phyloP scores from a whole-genome alignment of 176 grass and related monocot species.

The Aegilops longissima region DNA sequence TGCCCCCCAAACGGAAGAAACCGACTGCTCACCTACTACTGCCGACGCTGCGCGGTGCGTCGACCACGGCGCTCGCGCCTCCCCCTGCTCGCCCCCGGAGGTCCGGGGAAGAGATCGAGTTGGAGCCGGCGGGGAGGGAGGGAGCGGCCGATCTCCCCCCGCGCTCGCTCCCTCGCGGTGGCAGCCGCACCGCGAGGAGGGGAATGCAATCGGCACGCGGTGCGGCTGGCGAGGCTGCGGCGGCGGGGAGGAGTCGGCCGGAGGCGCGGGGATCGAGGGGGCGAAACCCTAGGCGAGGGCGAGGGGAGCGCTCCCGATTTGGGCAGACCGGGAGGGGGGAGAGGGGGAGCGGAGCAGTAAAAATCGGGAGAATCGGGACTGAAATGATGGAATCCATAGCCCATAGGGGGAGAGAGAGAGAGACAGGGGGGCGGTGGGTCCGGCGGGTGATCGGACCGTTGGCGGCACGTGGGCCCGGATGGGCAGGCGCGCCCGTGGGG shows the following conservation, averaged over 20 bases:
- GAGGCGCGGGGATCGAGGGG: neutral
- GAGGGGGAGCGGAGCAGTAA: neutral
- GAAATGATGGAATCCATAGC: neutral
- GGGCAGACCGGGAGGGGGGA: neutral
- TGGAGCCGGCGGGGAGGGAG: neutral
- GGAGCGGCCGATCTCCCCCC: neutral
- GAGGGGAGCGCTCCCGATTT: neutral
- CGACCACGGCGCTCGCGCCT: neutral
- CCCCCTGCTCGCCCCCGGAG: neutral
- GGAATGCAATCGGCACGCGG: neutral
- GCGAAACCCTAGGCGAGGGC: constrained; percentile 25
- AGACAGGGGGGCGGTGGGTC: neutral
- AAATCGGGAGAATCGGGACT: neutral
- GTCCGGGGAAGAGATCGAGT: neutral
- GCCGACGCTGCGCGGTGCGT: neutral
- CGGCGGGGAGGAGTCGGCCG: neutral
- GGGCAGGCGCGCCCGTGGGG: neutral
- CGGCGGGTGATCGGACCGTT: constrained; percentile 23
- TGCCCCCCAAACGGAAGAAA: neutral
- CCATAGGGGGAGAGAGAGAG: neutral
- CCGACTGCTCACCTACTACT: neutral
- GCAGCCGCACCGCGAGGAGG: neutral
- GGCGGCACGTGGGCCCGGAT: neutral
- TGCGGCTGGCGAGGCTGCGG: neutral
- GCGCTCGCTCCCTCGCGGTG: neutral